Percentiles rank a stretch among this genome's conserved stretches.
phyloP scores from a whole-genome alignment of 345 rosid species.

The Eucalyptus pauciflora region DNA sequence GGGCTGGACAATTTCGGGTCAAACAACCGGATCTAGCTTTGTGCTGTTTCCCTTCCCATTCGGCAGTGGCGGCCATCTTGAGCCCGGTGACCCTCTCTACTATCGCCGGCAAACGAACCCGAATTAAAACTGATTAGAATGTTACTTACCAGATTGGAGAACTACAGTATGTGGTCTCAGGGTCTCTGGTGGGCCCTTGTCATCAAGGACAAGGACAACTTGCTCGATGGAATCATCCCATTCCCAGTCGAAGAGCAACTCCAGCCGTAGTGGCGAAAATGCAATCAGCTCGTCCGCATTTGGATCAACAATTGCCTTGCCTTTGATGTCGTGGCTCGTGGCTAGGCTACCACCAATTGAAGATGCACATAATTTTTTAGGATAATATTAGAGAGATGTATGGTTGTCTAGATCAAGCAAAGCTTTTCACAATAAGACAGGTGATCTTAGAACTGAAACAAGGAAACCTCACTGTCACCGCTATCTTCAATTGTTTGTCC shows the following conservation, averaged over 20 bases:
- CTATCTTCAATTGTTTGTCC: no score
- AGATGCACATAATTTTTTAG: accelerated
- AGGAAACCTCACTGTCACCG: accelerated
- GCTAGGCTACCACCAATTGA: accelerated
- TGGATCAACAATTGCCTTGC: accelerated
- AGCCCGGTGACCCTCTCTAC: accelerated
- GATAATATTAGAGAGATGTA: no score
- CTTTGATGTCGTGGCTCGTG: accelerated
- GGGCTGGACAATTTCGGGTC: no score
- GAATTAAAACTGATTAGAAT: accelerated
- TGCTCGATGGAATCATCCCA: no score
- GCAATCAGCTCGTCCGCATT: accelerated
- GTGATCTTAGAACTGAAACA: accelerated
- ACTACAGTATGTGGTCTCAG: accelerated
- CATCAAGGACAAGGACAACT: no score
- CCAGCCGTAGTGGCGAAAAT: accelerated
- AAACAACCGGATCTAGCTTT: no score
- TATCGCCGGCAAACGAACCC: accelerated
- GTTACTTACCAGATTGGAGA: accelerated
- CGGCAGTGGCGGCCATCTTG: accelerated
- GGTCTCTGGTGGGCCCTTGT: accelerated
- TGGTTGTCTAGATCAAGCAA: no score
- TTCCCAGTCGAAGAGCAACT: no score
- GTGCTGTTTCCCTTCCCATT: no score
- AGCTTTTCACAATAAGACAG: no score